Percentiles rank a stretch among this genome's conserved stretches.
These are phyloP conservation scores for Chlorella sp. DNA, from an alignment of 139 green algal species.

Conservation along the genomic window DNA sequence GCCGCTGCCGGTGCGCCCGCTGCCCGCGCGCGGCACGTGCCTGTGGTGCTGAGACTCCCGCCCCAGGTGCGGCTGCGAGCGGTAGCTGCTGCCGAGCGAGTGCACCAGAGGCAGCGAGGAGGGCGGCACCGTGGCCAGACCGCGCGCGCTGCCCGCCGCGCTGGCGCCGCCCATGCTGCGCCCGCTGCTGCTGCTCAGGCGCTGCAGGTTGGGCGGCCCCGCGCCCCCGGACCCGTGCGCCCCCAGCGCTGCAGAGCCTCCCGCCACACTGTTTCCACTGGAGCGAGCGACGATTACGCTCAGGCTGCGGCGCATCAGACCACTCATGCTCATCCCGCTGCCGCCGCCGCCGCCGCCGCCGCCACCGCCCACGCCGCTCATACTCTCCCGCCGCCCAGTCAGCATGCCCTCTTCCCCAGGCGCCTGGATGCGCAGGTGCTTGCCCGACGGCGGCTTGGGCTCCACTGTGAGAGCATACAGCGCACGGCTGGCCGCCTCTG, in stretches of 20 bases:
- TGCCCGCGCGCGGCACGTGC: not conserved
- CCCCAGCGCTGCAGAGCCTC: not conserved
- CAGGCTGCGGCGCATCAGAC: constrained; percentile 20
- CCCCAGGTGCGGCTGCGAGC: not conserved
- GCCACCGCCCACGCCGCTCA: not conserved
- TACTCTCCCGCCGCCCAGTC: not conserved
- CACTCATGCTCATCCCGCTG: not conserved
- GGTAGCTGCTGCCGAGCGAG: not conserved
- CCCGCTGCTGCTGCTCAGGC: constrained; percentile 31
- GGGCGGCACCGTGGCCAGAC: not conserved
- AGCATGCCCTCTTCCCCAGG: not conserved
- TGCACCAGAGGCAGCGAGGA: not conserved
- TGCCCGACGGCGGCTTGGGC: not conserved
- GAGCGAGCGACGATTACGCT: not conserved
- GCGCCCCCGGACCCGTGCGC: not conserved
- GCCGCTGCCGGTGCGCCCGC: constrained; percentile 20
- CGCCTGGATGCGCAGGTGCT: constrained; percentile 12
- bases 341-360: not conserved
- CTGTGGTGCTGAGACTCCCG: not conserved
- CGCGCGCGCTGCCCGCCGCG: constrained; percentile 6
- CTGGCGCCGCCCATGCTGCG: constrained; percentile 19
- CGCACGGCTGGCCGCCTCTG: constrained; percentile 28
- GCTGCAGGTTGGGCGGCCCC: constrained; percentile 1
- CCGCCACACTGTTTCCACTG: not conserved
- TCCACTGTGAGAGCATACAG: constrained; percentile 29